A percentile compares a stretch with the other conserved stretches of the same genome.
Evolutionary conservation across 768 basidiomycete genomes (phyloP).

Genomic region (Strobilomyces confusus): DNA sequence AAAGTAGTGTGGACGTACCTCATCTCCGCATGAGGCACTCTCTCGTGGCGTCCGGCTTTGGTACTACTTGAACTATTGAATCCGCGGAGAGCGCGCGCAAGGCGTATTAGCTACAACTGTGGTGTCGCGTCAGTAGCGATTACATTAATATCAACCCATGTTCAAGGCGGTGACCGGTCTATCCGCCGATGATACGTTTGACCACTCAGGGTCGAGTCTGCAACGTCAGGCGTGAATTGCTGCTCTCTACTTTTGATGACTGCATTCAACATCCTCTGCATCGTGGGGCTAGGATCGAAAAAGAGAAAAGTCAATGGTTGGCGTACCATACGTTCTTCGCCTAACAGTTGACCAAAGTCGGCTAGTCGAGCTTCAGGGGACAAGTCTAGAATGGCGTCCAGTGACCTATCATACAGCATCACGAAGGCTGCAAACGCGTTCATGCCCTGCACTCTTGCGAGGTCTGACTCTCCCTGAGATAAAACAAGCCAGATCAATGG

Average conservation of each 20-base stretch:
- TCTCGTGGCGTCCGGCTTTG: constrained; percentile 9
- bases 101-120: constrained; percentile 24
- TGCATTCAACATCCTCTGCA: constrained; percentile 34
- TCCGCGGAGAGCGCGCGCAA: constrained; percentile 14
- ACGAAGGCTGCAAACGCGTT: constrained; percentile 67
- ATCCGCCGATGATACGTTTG: constrained; percentile 3
- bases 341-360: constrained; percentile 45
- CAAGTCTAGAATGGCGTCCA: constrained; percentile 55
- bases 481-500: constrained; percentile 3
- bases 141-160: constrained; percentile 26
- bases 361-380: constrained; percentile 44
- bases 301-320: not conserved
- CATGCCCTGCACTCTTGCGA: constrained; percentile 57
- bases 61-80: constrained; percentile 20
- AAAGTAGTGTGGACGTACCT: constrained; percentile 8
- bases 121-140: constrained; percentile 25
- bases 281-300: constrained; percentile 7
- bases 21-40: constrained; percentile 4
- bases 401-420: constrained; percentile 50
- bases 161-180: constrained; percentile 5
- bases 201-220: constrained; percentile 10
- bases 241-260: constrained; percentile 35
- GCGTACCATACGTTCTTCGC: constrained; percentile 51
- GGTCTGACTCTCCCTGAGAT: constrained; percentile 55
- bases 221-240: constrained; percentile 20